Percentiles rank a stretch among this genome's conserved stretches.
These are phyloP conservation scores for Nephelium lappaceum DNA, from an alignment of 345 rosid genomes.

Conservation along the genomic window DNA sequence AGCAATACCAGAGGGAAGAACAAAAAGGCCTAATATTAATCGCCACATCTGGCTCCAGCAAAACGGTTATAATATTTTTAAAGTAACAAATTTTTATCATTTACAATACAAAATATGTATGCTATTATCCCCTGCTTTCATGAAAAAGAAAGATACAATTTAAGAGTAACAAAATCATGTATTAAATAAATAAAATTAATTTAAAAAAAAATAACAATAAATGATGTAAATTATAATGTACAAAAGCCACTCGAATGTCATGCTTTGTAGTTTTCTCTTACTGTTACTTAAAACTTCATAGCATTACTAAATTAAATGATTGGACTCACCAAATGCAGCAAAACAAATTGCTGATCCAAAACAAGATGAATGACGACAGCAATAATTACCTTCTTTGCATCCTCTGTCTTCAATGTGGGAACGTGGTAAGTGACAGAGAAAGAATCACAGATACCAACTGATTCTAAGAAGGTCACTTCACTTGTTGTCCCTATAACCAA, in stretches of 20 bases:
- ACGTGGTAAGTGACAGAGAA: slow-evolving; percentile 77
- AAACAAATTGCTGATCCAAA: not conserved
- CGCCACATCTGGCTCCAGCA: not conserved
- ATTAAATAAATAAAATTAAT: not conserved
- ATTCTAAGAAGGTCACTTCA: slow-evolving; percentile 78
- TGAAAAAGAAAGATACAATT: not conserved
- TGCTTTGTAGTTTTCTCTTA: not conserved
- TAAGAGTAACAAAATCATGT: not conserved
- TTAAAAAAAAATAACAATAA: not conserved
- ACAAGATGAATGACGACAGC: not conserved
- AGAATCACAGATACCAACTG: slow-evolving; percentile 69
- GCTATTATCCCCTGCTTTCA: not conserved
- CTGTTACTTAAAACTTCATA: not conserved
- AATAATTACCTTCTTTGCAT: slow-evolving; percentile 74
- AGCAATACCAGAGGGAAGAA: not conserved
- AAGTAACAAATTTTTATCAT: not conserved
- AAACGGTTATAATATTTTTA: not conserved
- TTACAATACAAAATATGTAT: not conserved
- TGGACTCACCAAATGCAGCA: not conserved
- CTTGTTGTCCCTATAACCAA: slow-evolving; percentile 94
- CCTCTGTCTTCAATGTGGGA: slow-evolving; percentile 70
- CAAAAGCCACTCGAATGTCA: not conserved
- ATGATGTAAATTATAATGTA: not conserved
- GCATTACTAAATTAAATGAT: not conserved
- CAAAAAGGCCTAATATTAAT: not conserved